A percentile compares a stretch with the other conserved stretches of the same genome.
These are phyloP conservation scores for Byssothecium circinans DNA, from an alignment of 2,329 filamentous ascomycete species.

Conservation along the genomic window DNA sequence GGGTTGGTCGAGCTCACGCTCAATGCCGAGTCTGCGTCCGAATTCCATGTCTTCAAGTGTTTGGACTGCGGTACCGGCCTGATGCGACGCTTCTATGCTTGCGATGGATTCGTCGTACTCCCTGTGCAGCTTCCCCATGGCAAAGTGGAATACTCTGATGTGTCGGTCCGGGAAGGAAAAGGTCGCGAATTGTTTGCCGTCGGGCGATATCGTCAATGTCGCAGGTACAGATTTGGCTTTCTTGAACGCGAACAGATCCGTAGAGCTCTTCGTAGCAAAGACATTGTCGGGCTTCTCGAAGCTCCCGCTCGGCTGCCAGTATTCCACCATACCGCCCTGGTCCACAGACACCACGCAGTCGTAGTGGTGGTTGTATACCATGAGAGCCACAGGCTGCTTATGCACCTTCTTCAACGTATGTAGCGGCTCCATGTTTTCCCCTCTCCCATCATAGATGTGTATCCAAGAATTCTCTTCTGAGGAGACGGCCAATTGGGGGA, in stretches of 20 bases:
- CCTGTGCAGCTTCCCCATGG: slow-evolving; percentile 80
- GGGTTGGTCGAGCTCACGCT: slow-evolving; percentile 79
- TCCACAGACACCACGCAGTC: slow-evolving; percentile 92
- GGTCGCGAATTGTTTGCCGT: slow-evolving; percentile 81
- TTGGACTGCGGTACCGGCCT: slow-evolving; percentile 79
- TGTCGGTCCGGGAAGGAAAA: slow-evolving; percentile 93
- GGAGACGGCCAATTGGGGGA: slow-evolving; percentile 83
- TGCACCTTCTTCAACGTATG: slow-evolving; percentile 82
- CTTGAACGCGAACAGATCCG: slow-evolving; percentile 95
- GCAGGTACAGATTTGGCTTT: slow-evolving; percentile 83
- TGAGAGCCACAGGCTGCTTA: slow-evolving; percentile 75
- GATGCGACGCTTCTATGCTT: slow-evolving; percentile 91
- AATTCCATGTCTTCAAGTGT: slow-evolving; percentile 91
- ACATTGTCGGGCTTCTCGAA: slow-evolving; percentile 93
- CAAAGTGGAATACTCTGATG: slow-evolving; percentile 90
- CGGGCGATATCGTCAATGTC: slow-evolving; percentile 81
- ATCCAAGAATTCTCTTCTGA: slow-evolving; percentile 73
- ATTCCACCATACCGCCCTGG: slow-evolving; percentile 90
- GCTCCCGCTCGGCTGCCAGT: slow-evolving; percentile 79
- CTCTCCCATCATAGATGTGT: slow-evolving; percentile 84
- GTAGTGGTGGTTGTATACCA: slow-evolving; percentile 85
- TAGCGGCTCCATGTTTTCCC: slow-evolving; percentile 73
- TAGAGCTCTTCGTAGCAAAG: slow-evolving; percentile 90
- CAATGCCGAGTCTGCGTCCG: slow-evolving; percentile 80
- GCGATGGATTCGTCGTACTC: slow-evolving; percentile 94